Percentiles rank a stretch among this genome's conserved stretches.
phyloP scores from a whole-genome alignment of 75 land plant species.

The Selaginella moellendorffii region DNA sequence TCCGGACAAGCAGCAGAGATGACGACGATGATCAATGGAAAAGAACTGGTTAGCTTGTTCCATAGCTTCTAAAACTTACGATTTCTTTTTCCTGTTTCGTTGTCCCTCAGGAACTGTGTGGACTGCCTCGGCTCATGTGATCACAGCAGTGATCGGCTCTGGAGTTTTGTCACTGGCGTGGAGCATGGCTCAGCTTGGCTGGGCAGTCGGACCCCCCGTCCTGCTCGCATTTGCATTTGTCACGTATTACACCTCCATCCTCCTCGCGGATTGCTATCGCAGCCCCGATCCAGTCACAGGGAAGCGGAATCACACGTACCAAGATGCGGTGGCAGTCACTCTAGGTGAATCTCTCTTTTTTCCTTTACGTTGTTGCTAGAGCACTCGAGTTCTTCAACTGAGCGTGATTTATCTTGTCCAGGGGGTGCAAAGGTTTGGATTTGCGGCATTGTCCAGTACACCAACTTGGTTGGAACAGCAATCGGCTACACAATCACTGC shows the following conservation, averaged over 20 bases:
- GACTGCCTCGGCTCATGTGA: constrained; percentile 44
- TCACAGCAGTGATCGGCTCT: constrained; percentile 54
- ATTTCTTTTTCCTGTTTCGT: no score
- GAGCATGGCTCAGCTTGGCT: constrained; percentile 46
- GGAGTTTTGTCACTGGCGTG: constrained; percentile 52
- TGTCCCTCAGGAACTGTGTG: constrained; percentile 47
- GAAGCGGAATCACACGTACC: constrained; percentile 62
- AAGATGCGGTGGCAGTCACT: constrained; percentile 45
- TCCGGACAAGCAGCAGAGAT: background rate
- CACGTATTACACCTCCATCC: constrained; percentile 34
- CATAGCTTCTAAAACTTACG: no score
- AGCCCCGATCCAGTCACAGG: constrained; percentile 41
- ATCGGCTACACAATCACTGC: constrained; percentile 67
- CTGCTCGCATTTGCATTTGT: constrained; percentile 32
- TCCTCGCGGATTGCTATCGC: constrained; percentile 38
- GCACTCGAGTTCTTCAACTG: no score
- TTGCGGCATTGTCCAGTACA: constrained; percentile 47
- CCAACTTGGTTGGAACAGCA: constrained; percentile 31
- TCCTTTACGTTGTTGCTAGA: background rate
- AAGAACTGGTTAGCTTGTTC: constrained; percentile 1
- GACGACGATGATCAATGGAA: background rate
- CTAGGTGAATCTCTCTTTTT: constrained; percentile 22
- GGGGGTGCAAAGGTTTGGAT: constrained; percentile 14
- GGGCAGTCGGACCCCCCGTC: constrained; percentile 35
- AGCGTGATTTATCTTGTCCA: background rate